phyloP scores from a whole-genome alignment of 306 rosid species.

The Astragalus membranaceus region DNA sequence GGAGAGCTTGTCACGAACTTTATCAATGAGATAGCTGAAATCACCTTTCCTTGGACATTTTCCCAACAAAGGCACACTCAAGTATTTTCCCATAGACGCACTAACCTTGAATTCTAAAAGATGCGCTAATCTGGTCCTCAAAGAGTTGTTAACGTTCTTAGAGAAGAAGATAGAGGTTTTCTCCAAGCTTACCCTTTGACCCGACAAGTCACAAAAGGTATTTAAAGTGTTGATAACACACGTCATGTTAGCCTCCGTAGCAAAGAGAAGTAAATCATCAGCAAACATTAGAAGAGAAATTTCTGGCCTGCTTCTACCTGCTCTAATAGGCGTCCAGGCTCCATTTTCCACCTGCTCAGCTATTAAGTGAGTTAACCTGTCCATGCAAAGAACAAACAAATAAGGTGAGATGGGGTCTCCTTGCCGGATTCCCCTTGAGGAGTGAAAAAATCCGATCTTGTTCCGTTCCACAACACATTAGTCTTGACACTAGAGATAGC shows the following conservation, averaged over 20 bases:
- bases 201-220: background rate
- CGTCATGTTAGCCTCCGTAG: no score
- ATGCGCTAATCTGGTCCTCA: no score
- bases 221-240: no score
- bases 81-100: no score
- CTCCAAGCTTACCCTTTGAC: no score
- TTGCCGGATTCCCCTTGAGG: background rate
- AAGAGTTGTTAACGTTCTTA: background rate
- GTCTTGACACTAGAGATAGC: no score
- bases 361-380: background rate
- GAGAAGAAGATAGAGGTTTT: background rate
- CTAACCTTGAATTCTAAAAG: no score
- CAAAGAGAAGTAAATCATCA: background rate
- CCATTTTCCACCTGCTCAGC: background rate
- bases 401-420: background rate
- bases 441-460: no score
- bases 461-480: no score
- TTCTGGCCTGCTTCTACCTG: background rate
- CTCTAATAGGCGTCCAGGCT: background rate
- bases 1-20: background rate
- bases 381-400: background rate
- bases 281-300: background rate
- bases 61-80: no score
- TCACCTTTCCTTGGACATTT: no score
- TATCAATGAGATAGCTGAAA: background rate